Evolutionary conservation across 2,329 filamentous ascomycete genomes (phyloP).

Genomic region (Harringtonia lauricola): DNA sequence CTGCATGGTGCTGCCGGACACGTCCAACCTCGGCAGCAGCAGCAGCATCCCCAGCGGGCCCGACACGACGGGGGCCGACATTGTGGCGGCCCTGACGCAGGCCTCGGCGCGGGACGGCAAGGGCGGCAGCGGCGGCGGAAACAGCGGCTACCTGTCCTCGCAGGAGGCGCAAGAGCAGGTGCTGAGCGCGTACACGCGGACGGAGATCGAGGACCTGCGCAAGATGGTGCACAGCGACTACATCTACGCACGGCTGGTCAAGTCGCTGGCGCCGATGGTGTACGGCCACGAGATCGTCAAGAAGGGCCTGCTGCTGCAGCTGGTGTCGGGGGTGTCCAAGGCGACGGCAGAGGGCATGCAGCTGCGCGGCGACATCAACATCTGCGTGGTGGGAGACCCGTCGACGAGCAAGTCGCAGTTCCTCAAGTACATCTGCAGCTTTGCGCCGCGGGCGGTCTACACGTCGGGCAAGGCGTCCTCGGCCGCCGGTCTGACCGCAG

Average conservation of each 20-base stretch:
- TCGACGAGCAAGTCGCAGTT: constrained; percentile 98
- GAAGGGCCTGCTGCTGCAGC: constrained; percentile 85
- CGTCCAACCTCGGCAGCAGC: constrained; percentile 65
- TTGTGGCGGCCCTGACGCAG: constrained; percentile 74
- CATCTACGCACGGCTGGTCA: constrained; percentile 85
- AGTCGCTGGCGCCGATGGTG: constrained; percentile 91
- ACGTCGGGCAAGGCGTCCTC: constrained; percentile 97
- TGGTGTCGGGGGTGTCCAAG: constrained; percentile 94
- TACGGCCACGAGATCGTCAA: constrained; percentile 97
- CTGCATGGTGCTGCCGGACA: constrained; percentile 91
- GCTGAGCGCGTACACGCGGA: constrained; percentile 69
- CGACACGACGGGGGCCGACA: constrained; percentile 66
- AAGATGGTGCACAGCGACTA: constrained; percentile 91
- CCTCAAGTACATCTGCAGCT: constrained; percentile 93
- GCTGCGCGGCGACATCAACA: constrained; percentile 94
- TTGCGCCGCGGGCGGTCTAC: constrained; percentile 93
- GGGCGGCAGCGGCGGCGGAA: constrained; percentile 1
- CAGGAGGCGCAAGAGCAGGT: constrained; percentile 82
- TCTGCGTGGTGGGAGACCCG: constrained; percentile 94
- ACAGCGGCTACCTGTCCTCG: constrained; percentile 44
- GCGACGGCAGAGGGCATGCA: constrained; percentile 89
- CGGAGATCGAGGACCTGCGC: constrained; percentile 86
- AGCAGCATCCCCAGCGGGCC: constrained; percentile 31
- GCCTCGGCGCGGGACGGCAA: constrained; percentile 47
- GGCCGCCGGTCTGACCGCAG: constrained; percentile 91